Evolutionary conservation across 805 yeast genomes (phyloP).

Genomic region (Yarrowia keelungensis): DNA sequence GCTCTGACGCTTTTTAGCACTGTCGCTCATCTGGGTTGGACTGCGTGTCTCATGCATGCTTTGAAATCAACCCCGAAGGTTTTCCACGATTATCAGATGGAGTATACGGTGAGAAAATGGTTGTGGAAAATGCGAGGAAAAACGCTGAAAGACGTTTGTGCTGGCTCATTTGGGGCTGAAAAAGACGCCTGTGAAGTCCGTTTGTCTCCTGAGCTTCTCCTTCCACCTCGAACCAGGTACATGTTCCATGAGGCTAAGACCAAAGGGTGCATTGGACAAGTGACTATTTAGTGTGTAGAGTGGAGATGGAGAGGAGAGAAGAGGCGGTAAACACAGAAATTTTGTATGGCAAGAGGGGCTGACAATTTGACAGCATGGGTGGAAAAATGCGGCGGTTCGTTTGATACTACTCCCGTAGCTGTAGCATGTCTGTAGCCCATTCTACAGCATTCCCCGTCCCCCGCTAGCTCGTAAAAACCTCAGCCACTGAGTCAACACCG

Average conservation of each 20-base stretch:
- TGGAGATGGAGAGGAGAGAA: background rate
- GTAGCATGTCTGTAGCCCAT: too few species aligned
- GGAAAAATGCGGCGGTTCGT: too few species aligned
- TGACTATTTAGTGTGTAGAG: background rate
- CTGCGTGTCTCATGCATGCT: conserved; percentile 22
- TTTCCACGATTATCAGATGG: background rate
- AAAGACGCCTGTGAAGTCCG: too few species aligned
- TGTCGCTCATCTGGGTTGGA: background rate
- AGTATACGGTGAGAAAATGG: too few species aligned
- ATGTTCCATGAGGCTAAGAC: conserved; percentile 5
- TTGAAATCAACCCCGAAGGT: conserved; percentile 22
- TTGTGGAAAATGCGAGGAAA: too few species aligned
- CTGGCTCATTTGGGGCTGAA: too few species aligned
- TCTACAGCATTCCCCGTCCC: background rate
- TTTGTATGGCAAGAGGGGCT: too few species aligned
- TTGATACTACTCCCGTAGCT: too few species aligned
- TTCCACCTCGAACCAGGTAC: background rate
- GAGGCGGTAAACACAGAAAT: too few species aligned
- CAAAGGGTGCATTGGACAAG: background rate
- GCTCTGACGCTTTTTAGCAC: background rate
- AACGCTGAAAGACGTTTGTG: too few species aligned
- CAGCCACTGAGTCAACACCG: conserved; percentile 14
- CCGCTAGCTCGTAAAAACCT: conserved; percentile 5
- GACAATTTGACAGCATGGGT: too few species aligned
- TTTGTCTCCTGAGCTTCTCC: too few species aligned